phyloP scores from a whole-genome alignment of 2,329 filamentous ascomycete genomes.

The Cladosporium oxysporum region DNA sequence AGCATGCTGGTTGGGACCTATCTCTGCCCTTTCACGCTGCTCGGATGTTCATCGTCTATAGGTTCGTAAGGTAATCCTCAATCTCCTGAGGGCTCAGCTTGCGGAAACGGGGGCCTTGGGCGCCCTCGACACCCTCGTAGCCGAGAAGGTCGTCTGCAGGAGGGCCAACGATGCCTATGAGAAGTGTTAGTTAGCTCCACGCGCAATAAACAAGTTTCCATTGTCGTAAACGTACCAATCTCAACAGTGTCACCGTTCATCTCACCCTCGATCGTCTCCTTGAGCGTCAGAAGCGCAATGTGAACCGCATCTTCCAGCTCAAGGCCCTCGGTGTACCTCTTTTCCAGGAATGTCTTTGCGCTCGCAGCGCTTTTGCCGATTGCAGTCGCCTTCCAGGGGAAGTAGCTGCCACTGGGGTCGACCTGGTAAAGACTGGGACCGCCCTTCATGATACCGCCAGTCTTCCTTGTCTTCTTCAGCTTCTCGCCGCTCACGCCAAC shows the following conservation, averaged over 20 bases:
- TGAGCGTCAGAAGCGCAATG: constrained; percentile 93
- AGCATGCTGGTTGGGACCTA: not conserved
- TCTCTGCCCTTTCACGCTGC: constrained; percentile 1
- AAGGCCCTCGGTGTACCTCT: constrained; percentile 95
- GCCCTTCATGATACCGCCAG: constrained; percentile 91
- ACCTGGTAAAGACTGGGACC: constrained; percentile 98
- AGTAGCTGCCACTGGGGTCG: constrained; percentile 97
- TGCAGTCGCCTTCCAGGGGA: constrained; percentile 98
- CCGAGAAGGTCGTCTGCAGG: constrained; percentile 92
- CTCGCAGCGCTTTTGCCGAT: constrained; percentile 98
- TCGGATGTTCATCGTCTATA: constrained; percentile 42
- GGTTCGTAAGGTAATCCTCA: constrained; percentile 98
- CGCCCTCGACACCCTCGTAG: constrained; percentile 83
- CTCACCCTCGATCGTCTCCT: constrained; percentile 99
- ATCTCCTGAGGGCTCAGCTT: constrained; percentile 98
- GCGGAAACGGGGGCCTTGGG: constrained; percentile 82
- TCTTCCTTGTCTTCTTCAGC: constrained; percentile 80
- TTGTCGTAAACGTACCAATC: constrained; percentile 68
- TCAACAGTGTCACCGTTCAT: constrained; percentile 99
- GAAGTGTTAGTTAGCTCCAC: constrained; percentile 12
- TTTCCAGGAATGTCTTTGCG: constrained; percentile 98
- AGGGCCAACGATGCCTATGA: constrained; percentile 83
- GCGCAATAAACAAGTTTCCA: not conserved
- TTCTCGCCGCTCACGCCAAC: constrained; percentile 60
- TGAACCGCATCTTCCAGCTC: constrained; percentile 98